phyloP scores from a whole-genome alignment of 225 moss, liverwort and hornwort genomes.

The Takakia lepidozioides region DNA sequence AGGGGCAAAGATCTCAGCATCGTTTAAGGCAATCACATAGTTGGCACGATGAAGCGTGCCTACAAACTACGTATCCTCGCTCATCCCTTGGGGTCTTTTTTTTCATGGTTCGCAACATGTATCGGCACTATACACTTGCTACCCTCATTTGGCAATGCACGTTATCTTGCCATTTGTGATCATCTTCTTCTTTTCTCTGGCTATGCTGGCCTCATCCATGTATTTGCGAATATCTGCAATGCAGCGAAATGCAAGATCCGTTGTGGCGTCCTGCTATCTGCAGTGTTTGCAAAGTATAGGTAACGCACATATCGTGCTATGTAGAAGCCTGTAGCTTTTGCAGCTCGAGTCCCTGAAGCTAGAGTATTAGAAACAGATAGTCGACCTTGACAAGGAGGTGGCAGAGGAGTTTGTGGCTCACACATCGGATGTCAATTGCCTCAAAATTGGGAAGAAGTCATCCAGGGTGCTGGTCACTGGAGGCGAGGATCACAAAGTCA shows the following conservation, averaged over 20 bases:
- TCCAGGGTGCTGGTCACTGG: constrained; percentile 98
- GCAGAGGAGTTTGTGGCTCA: constrained; percentile 99
- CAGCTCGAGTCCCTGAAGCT: neutral
- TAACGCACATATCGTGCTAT: too few species aligned
- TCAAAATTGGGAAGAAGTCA: constrained; percentile 99
- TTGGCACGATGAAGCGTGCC: constrained; percentile 95
- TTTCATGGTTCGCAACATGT: neutral
- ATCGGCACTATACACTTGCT: neutral
- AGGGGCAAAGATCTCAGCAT: too few species aligned
- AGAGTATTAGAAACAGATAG: neutral
- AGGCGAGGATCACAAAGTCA: constrained; percentile 99
- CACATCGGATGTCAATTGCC: constrained; percentile 99
- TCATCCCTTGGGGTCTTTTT: neutral
- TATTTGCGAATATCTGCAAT: too few species aligned
- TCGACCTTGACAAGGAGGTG: constrained; percentile 34
- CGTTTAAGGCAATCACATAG: constrained; percentile 3
- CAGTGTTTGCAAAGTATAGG: too few species aligned
- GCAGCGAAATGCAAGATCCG: too few species aligned
- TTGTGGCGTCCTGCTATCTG: too few species aligned
- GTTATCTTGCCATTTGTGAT: neutral
- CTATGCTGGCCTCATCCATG: too few species aligned
- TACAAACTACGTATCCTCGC: constrained; percentile 99
- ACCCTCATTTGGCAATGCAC: neutral
- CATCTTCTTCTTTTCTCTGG: neutral
- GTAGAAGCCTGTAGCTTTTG: too few species aligned